Base-by-base conservation (phyloP, 805 yeast species). In the Candida maris region DNA sequence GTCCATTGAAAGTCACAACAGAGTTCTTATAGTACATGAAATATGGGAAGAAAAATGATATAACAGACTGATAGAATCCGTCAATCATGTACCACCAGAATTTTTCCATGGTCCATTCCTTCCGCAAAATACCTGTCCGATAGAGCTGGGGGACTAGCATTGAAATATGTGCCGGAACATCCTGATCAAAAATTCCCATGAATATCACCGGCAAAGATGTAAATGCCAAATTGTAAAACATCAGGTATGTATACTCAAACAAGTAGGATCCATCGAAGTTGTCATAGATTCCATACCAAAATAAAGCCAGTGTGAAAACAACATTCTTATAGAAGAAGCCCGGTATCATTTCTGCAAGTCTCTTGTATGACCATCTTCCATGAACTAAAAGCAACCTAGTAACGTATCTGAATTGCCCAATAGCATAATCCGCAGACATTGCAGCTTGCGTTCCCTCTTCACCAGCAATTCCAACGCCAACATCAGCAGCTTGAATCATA, bases 401-500 rank as follows among this genome's bases (percentile, higher is more conserved):
- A 43, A 85, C 59, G 51, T 71, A 85, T 52, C 93, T 72, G 60
- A 85, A 85, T 57, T 85, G 95, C 17, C 91, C 93, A 52, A 85
- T 64, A 15, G 91, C 95, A 61, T 82, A 85, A 64, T 85, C 95
- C 1, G 91, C 80, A 18, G 88, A 80, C 94, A 85, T 85, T 4
- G 76, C 93, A 14, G 93, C 93, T 61, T 84, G 93, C 43, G 93
- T 68, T 54, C 95, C 95, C 67, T 85, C 95, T 65, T 85, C 93
- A 63, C 95, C 95, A 3, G 89, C 89, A 55, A 85, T 85, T 64
- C 95, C 95, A 38, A 85, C 84, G 52, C 95, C 95, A 30, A 85
- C 81, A 61, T 85, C 81, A 1, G 94, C 93, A 19, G 88, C 79
- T 59, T 85, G 95, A 48, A 85, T 85, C 95, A 85, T 85, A 9